A percentile compares a stretch with the other conserved stretches of the same genome.
Evolutionary conservation across 257 asterid species (phyloP).

Genomic region (Fraxinus pennsylvanica): DNA sequence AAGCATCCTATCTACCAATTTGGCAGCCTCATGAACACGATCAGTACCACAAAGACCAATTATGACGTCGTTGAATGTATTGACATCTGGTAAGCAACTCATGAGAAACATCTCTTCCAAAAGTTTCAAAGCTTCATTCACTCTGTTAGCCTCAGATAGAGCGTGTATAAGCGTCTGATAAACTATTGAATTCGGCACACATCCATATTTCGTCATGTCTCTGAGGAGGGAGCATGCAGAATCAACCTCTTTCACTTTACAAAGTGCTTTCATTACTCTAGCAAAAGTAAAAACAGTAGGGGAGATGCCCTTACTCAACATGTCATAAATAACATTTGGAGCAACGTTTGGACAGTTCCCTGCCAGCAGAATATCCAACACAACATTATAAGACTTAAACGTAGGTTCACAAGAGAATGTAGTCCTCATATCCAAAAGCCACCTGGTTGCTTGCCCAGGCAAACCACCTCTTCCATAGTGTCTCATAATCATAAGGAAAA

Average conservation of each 20-base stretch:
- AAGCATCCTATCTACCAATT: conserved; percentile 84
- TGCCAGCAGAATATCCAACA: conserved; percentile 65
- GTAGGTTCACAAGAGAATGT: conserved; percentile 74
- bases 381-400: conserved; percentile 77
- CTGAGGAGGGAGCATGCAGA: conserved; percentile 80
- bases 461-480: conserved; percentile 81
- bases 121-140: conserved; percentile 70
- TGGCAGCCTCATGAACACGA: conserved; percentile 88
- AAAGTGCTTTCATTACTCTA: conserved; percentile 75
- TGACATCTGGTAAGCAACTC: conserved; percentile 84
- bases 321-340: conserved; percentile 80
- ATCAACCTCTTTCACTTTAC: conserved; percentile 72
- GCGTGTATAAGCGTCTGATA: conserved; percentile 86
- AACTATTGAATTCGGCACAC: conserved; percentile 82
- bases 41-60: conserved; percentile 68
- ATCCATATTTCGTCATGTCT: conserved; percentile 93
- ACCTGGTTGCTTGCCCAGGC: conserved; percentile 89
- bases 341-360: conserved; percentile 90
- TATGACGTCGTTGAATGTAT: conserved; percentile 81
- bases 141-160: conserved; percentile 55
- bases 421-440: conserved; percentile 78
- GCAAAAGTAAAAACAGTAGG: conserved; percentile 80
- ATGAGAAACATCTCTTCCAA: conserved; percentile 96
- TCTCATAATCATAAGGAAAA: conserved; percentile 78
- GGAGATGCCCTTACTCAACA: conserved; percentile 73